Evolutionary conservation across 148 eudicot genomes (phyloP).

Genomic region (Chenopodium quinoa): DNA sequence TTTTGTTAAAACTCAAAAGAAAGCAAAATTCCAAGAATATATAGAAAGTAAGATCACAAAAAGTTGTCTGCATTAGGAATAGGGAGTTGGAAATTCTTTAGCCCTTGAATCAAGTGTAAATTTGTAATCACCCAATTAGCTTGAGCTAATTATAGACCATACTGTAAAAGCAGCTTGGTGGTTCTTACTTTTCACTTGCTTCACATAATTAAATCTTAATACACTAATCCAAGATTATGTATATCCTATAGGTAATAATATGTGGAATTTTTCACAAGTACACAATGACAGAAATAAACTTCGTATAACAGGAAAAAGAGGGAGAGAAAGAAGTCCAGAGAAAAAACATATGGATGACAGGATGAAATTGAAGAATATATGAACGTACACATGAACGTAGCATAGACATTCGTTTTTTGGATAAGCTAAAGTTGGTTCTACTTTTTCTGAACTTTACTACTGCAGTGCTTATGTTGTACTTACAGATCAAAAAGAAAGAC

Average conservation of each 20-base stretch:
- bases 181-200: not conserved
- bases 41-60: not conserved
- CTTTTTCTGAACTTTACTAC: not conserved
- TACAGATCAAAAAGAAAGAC: not conserved
- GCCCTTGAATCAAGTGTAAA: not conserved
- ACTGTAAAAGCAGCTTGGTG: not conserved
- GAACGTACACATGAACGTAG: no score
- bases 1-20: constrained; percentile 2
- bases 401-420: no score
- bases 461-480: no score
- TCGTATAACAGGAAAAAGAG: not conserved
- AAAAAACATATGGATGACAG: no score
- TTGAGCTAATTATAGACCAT: not conserved
- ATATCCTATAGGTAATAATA: not conserved
- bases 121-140: not conserved
- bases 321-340: not conserved
- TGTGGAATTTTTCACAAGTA: not conserved
- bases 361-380: no score
- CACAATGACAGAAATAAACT: not conserved
- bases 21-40: not conserved
- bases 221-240: not conserved
- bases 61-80: not conserved
- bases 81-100: not conserved
- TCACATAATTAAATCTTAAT: not conserved
- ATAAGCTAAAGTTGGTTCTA: no score